Percentiles rank a stretch among this genome's conserved stretches.
These are phyloP conservation scores for Candolleomyces eurysporus DNA, from an alignment of 768 basidiomycete genomes.

Conservation along the genomic window DNA sequence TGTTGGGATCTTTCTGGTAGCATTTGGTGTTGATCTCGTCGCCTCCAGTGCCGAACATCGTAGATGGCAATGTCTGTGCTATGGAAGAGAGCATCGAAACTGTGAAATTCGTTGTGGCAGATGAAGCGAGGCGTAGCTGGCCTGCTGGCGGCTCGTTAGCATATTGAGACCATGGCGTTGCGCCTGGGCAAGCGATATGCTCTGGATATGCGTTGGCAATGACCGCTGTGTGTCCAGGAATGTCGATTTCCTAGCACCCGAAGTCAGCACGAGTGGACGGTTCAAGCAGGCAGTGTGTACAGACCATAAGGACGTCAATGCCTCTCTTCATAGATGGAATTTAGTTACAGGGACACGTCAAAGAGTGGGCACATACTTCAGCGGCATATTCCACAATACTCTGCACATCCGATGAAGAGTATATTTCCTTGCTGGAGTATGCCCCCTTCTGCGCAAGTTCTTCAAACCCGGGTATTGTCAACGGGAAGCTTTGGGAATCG, in stretches of 20 bases:
- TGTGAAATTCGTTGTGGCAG: slow-evolving; percentile 60
- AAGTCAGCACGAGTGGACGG: background rate
- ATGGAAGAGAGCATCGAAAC: slow-evolving; percentile 50
- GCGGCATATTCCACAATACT: slow-evolving; percentile 65
- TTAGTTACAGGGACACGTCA: background rate
- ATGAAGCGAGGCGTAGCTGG: slow-evolving; percentile 71
- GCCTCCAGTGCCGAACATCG: slow-evolving; percentile 77
- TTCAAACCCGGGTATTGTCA: slow-evolving; percentile 57
- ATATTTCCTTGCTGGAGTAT: slow-evolving; percentile 56
- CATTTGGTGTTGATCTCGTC: slow-evolving; percentile 75
- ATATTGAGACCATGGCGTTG: slow-evolving; percentile 56
- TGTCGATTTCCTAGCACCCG: slow-evolving; percentile 68
- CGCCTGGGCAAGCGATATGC: slow-evolving; percentile 62
- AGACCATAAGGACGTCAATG: slow-evolving; percentile 67
- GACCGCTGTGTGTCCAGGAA: slow-evolving; percentile 75
- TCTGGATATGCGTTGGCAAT: slow-evolving; percentile 70
- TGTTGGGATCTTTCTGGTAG: slow-evolving; percentile 60
- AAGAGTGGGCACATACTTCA: slow-evolving; percentile 39
- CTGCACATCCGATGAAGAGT: slow-evolving; percentile 52
- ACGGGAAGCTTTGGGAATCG: slow-evolving; percentile 79
- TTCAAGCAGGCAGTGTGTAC: slow-evolving; percentile 10
- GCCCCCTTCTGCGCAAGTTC: slow-evolving; percentile 65
- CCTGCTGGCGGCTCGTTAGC: slow-evolving; percentile 81
- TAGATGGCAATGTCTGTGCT: slow-evolving; percentile 51
- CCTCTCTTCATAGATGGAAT: slow-evolving; percentile 48